These are phyloP conservation scores for Castanea crenata DNA, from an alignment of 306 rosid species.

Conservation along the genomic window DNA sequence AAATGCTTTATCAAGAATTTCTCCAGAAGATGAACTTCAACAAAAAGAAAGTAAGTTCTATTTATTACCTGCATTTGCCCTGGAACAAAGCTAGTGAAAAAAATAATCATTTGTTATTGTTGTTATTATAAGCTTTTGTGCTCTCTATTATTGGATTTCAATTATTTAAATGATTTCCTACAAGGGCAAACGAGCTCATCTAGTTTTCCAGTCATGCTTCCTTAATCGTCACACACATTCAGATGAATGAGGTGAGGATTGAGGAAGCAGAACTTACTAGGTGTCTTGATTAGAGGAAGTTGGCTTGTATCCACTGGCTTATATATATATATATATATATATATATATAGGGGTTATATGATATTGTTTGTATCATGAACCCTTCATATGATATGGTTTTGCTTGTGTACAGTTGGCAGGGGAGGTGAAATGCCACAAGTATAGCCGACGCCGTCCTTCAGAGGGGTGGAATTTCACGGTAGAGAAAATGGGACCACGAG, in stretches of 20 bases:
- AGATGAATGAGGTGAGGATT: neutral
- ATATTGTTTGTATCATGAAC: neutral
- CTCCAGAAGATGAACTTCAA: constrained; percentile 81
- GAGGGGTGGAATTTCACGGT: constrained; percentile 80
- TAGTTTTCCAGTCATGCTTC: neutral
- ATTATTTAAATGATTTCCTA: neutral
- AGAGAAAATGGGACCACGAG: constrained; percentile 78
- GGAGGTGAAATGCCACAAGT: constrained; percentile 76
- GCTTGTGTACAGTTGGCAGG: constrained; percentile 63
- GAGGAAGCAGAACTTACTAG: neutral
- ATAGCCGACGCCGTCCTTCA: constrained; percentile 70
- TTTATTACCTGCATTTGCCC: neutral
- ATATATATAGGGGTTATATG: neutral
- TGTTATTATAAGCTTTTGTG: neutral
- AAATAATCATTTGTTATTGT: neutral
- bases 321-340: neutral
- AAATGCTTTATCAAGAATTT: constrained; percentile 81
- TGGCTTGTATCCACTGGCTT: neutral
- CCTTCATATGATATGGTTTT: constrained; percentile 21
- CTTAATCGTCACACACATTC: neutral
- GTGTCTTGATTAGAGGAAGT: neutral
- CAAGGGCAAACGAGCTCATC: neutral
- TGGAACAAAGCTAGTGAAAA: neutral
- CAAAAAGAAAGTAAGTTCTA: constrained; percentile 78
- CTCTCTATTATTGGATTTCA: neutral